Base-by-base conservation (phyloP, 768 basidiomycete species). In the Galerina marginata region DNA sequence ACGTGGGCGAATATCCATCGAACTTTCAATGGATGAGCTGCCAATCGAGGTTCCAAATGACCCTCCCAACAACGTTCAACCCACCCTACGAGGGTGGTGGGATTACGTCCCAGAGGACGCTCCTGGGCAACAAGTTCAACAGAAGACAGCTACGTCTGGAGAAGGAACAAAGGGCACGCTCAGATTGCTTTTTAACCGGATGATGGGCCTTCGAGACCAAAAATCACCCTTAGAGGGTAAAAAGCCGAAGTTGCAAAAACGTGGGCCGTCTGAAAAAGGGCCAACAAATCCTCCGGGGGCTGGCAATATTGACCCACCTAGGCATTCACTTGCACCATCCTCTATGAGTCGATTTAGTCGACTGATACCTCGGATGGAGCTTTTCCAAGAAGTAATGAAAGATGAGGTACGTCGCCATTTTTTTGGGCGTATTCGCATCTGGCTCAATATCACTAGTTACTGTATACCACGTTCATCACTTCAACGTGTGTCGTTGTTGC, bases 311-410 rank as follows among this genome's bases (percentile, higher is more conserved):
- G 49, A 54, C 10, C n/a, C 14, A 14, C 56, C 60, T 12, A 56
- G 60, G 39, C 48, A 65, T 52, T 74, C 72, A 26, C 56, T 69
- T 6, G 63, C 72, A 9, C 58, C 61, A 10, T 68, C 71, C 14
- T 56, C 61, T 23, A 63, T 74, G 56, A 82, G 80, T 62, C 76
- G 79, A 25, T 66, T 85, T 29, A 80, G 81, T 49, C 77, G 79
- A 60, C 75, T 83, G 47, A 75, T 87, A 40, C 82, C 85, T 9
- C 77, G 79, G 11, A 81, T 86, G 76, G 79, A 78, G 56, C 72
- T 85, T 26, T 84, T 89, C 59, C 81, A 77, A 29, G 69, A 80
- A 66, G 86, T 86, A 36, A 80, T 89, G 74, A 82, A 79, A 63
- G 83, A 89, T 68, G 88, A 89, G 80, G 87, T 87, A 65, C n/a